Percentiles rank a stretch among this genome's conserved stretches.
Evolutionary conservation across 2,329 filamentous ascomycete species (phyloP).

Genomic region (Xylariaceae sp.): DNA sequence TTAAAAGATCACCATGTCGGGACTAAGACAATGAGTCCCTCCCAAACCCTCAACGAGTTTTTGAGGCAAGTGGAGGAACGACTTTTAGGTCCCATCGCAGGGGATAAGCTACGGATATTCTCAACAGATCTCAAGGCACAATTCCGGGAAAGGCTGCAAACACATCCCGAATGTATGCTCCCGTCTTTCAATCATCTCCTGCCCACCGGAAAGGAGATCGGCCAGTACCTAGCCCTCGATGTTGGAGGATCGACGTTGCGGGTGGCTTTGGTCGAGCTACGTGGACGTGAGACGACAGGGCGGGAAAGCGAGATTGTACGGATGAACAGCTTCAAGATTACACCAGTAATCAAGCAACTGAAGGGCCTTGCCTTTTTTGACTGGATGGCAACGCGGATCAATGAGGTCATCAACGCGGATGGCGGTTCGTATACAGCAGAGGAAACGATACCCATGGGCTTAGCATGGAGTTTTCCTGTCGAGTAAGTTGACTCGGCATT

Average conservation of each 20-base stretch:
- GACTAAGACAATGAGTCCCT: constrained; percentile 13
- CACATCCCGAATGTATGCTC: constrained; percentile 57
- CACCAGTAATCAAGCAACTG: constrained; percentile 50
- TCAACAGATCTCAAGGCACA: constrained; percentile 50
- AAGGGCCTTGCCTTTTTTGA: constrained; percentile 60
- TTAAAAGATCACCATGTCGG: constrained; percentile 28
- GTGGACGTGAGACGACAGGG: constrained; percentile 39
- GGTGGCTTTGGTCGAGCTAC: constrained; percentile 59
- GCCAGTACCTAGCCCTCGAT: constrained; percentile 60
- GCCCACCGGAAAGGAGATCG: constrained; percentile 55
- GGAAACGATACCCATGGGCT: constrained; percentile 52
- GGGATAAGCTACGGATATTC: constrained; percentile 42
- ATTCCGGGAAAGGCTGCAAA: constrained; percentile 49
- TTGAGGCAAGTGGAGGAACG: constrained; percentile 52
- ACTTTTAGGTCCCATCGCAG: constrained; percentile 46
- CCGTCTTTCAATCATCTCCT: constrained; percentile 63
- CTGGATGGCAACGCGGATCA: constrained; percentile 62
- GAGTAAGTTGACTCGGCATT: constrained; percentile 47
- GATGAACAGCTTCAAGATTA: constrained; percentile 55
- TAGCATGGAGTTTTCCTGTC: constrained; percentile 68
- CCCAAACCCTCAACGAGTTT: constrained; percentile 45
- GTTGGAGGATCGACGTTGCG: constrained; percentile 67
- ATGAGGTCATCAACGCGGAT: constrained; percentile 50
- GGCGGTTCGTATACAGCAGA: constrained; percentile 31
- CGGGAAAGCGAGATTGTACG: constrained; percentile 49